Evolutionary conservation across 768 basidiomycete genomes (phyloP).

Genomic region (Termitomyces sp.): DNA sequence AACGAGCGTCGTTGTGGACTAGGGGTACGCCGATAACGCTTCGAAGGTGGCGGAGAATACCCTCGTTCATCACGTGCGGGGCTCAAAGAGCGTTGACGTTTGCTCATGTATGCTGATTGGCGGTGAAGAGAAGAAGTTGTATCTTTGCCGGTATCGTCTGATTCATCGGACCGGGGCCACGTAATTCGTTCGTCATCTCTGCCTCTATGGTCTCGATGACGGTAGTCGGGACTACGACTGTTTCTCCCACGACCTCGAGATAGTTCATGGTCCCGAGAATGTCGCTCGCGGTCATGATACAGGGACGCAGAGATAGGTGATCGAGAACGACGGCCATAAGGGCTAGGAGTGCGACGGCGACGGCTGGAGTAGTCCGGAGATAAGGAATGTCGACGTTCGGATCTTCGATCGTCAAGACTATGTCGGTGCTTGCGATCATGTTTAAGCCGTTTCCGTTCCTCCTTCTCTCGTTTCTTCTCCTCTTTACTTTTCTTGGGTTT

Average conservation of each 20-base stretch:
- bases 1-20: slow-evolving; percentile 20
- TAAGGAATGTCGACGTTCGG: slow-evolving; percentile 17
- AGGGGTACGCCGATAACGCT: slow-evolving; percentile 47
- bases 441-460: slow-evolving; percentile 38
- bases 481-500: slow-evolving; percentile 76
- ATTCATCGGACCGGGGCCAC: slow-evolving; percentile 50
- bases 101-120: slow-evolving; percentile 22
- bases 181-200: slow-evolving; percentile 23
- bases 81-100: slow-evolving; percentile 34
- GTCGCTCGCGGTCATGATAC: slow-evolving; percentile 16
- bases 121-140: slow-evolving; percentile 22
- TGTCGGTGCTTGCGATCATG: slow-evolving; percentile 29
- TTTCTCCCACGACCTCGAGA: slow-evolving; percentile 4
- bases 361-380: slow-evolving; percentile 27
- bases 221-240: slow-evolving; percentile 28
- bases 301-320: slow-evolving; percentile 31
- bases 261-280: slow-evolving; percentile 25
- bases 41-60: slow-evolving; percentile 24
- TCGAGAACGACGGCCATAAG: slow-evolving; percentile 31
- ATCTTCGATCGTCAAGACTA: slow-evolving; percentile 10
- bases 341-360: slow-evolving; percentile 43
- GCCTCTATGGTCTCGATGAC: slow-evolving; percentile 20
- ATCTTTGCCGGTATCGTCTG: slow-evolving; percentile 34
- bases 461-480: slow-evolving; percentile 47
- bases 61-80: slow-evolving; percentile 21